A percentile compares a stretch with the other conserved stretches of the same genome.
Evolutionary conservation across 202 grass and related monocot genomes (phyloP).

Genomic region (Musa balbisiana): DNA sequence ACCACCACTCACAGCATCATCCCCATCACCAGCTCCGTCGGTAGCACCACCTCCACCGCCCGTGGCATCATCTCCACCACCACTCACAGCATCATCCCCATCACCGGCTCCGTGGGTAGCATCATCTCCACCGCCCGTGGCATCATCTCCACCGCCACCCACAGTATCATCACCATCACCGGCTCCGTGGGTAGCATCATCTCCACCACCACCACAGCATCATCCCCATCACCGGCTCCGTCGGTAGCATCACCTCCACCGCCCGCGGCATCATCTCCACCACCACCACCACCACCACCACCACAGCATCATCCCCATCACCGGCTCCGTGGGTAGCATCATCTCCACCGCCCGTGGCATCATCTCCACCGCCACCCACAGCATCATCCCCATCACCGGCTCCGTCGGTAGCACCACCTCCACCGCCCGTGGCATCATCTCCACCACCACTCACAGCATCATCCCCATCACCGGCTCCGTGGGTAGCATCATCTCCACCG

Average conservation of each 20-base stretch:
- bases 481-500: too few species aligned
- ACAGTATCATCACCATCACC: conserved; percentile 13
- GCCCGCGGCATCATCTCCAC: not conserved
- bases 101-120: too few species aligned
- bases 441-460: not conserved
- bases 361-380: not conserved
- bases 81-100: too few species aligned
- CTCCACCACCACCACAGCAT: not conserved
- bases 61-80: too few species aligned
- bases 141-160: too few species aligned
- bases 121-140: too few species aligned
- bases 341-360: conserved; percentile 6
- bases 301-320: conserved; percentile 3
- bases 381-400: not conserved
- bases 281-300: too few species aligned
- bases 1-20: too few species aligned
- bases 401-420: not conserved
- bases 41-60: too few species aligned
- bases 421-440: not conserved
- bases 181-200: not conserved
- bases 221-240: conserved; percentile 1
- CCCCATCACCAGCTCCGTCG: too few species aligned
- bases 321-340: not conserved
- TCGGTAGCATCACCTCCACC: not conserved
- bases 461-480: not conserved